Conservation (phyloP, 192 early-diverging fungal species). For the Podila clonocystis region DNA sequence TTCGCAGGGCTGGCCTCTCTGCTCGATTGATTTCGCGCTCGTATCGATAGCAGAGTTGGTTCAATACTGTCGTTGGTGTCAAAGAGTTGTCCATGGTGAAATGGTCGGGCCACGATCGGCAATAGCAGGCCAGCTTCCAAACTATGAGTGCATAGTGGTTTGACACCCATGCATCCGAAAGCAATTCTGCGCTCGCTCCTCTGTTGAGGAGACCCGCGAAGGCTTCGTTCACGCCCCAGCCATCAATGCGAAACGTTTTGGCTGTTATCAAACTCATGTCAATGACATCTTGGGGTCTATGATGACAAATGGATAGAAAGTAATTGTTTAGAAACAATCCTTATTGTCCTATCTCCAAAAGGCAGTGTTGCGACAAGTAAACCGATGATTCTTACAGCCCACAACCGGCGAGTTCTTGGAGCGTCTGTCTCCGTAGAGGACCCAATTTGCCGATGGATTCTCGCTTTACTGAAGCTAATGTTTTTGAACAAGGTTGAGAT, state of each 20-base stretch:
- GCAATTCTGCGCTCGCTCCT: conserved; percentile 52
- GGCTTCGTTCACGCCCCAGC: conserved; percentile 66
- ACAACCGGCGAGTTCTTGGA: conserved; percentile 1
- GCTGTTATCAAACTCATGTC: conserved; percentile 42
- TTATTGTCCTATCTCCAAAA: background rate
- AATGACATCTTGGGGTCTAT: conserved; percentile 38
- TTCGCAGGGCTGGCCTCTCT: conserved; percentile 67
- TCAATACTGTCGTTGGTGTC: conserved; percentile 51
- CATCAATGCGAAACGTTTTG: conserved; percentile 21
- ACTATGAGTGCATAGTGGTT: conserved; percentile 79
- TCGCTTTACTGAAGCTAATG: background rate
- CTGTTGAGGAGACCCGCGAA: conserved; percentile 41
- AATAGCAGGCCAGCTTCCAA: conserved; percentile 76
- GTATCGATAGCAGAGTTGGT: conserved; percentile 68
- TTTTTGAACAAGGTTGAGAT: too few relatives aligned
- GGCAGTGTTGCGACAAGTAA: background rate
- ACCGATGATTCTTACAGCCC: conserved; percentile 24
- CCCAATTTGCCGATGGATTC: conserved; percentile 1
- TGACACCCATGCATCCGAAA: conserved; percentile 58
- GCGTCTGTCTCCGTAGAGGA: background rate
- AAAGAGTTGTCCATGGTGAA: conserved; percentile 43
- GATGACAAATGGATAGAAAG: background rate
- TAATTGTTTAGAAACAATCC: background rate
- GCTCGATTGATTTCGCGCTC: conserved; percentile 74
- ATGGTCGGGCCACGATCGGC: conserved; percentile 61